Conservation (phyloP, 2,329 filamentous ascomycete genomes). For the Colletotrichum australisinense region DNA sequence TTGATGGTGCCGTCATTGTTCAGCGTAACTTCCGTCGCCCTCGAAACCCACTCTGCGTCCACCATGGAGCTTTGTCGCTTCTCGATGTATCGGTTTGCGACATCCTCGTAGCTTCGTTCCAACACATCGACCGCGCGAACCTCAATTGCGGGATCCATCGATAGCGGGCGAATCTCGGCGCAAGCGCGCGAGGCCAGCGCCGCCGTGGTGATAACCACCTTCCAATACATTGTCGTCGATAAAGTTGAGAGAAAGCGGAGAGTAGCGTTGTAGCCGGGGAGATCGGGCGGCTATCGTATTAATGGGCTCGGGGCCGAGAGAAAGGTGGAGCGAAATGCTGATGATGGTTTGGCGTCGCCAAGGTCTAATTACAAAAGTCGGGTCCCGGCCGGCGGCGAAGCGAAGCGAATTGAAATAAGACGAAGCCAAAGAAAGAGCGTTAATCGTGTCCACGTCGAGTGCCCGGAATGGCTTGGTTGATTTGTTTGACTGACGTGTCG, state of each 20-base stretch:
- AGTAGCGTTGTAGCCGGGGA: background rate
- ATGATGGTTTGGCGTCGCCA: constrained; percentile 28
- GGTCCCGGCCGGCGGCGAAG: constrained; percentile 38
- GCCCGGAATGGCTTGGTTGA: background rate
- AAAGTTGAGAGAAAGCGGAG: background rate
- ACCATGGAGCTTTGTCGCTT: constrained; percentile 34
- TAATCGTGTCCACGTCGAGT: constrained; percentile 18
- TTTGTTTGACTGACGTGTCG: constrained; percentile 31
- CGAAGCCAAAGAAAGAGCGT: constrained; percentile 29
- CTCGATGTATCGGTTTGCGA: constrained; percentile 38
- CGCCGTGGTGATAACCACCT: constrained; percentile 29
- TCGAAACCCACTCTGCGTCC: constrained; percentile 27
- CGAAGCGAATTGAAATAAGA: constrained; percentile 33
- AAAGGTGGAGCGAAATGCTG: constrained; percentile 22
- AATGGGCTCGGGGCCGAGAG: constrained; percentile 30
- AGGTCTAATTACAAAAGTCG: constrained; percentile 35
- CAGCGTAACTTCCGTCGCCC: constrained; percentile 42
- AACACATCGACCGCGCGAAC: constrained; percentile 38
- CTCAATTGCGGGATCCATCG: constrained; percentile 44
- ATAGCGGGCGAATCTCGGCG: constrained; percentile 33
- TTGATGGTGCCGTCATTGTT: constrained; percentile 60
- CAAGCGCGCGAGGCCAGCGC: constrained; percentile 31
- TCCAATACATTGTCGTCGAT: constrained; percentile 34
- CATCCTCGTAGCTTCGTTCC: constrained; percentile 32
- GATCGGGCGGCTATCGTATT: constrained; percentile 20